A percentile compares a stretch with the other conserved stretches of the same genome.
Evolutionary conservation across 148 eudicot genomes (phyloP).

Genomic region (Vaccinium myrtillus): DNA sequence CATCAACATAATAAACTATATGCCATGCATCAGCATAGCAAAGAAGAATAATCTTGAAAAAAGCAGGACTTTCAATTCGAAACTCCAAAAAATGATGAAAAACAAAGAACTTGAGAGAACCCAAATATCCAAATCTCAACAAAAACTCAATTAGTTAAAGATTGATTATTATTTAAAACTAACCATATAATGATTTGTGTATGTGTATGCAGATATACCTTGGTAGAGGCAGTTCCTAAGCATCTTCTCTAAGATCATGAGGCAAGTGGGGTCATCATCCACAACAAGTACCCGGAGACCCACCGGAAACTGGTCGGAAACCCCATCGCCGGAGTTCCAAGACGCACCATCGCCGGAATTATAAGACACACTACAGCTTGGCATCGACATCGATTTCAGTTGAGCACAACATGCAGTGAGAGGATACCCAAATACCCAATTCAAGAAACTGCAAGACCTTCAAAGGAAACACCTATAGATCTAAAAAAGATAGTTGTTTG

Average conservation of each 20-base stretch:
- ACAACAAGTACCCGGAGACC: conserved; percentile 91
- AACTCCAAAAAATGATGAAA: neutral
- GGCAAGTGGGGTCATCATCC: conserved; percentile 93
- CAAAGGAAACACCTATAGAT: conserved; percentile 16
- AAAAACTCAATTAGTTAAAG: neutral
- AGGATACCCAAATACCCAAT: conserved; percentile 23
- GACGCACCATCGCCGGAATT: conserved; percentile 42
- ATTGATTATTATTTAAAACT: neutral
- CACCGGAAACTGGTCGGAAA: conserved; percentile 68
- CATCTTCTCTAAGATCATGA: conserved; percentile 82
- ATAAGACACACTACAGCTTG: conserved; percentile 47
- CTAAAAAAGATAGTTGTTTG: conserved; percentile 10
- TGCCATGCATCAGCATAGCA: neutral
- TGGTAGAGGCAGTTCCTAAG: conserved; percentile 71
- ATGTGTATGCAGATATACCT: conserved; percentile 36
- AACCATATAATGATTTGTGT: neutral
- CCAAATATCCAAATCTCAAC: neutral
- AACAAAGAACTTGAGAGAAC: neutral
- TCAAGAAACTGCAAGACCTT: conserved; percentile 13
- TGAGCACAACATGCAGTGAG: conserved; percentile 16
- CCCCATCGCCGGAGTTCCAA: conserved; percentile 43
- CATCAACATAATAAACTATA: neutral
- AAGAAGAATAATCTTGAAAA: neutral
- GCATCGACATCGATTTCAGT: conserved; percentile 50
- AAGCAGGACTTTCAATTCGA: neutral